phyloP scores from a whole-genome alignment of 108 stramenopile species.

The Stephanodiscus minutulus region DNA sequence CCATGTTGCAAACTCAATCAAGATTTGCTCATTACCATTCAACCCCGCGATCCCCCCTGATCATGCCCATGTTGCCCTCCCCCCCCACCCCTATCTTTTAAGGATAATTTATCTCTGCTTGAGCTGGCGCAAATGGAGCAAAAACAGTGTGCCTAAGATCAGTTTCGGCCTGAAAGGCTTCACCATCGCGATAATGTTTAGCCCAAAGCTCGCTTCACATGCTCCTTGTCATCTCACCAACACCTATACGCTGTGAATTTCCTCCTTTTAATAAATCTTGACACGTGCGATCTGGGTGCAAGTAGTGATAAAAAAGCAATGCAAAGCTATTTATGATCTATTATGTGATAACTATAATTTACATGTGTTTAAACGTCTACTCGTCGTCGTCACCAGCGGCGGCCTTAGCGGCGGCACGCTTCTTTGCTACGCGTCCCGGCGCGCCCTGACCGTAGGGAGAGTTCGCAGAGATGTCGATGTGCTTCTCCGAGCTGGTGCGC shows the following conservation, averaged over 20 bases:
- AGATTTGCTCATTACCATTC: background rate
- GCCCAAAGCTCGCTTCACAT: too few species aligned
- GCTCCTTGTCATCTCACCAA: too few species aligned
- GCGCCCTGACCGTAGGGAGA: conserved; percentile 97
- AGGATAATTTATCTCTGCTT: background rate
- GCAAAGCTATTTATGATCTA: background rate
- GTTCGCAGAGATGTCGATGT: conserved; percentile 97
- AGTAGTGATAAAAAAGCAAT: background rate
- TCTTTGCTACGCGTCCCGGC: conserved; percentile 97
- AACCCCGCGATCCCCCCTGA: background rate
- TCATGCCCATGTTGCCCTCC: background rate
- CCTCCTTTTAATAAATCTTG: too few species aligned
- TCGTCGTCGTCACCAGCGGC: conserved; percentile 94
- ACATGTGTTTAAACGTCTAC: conserved; percentile 22
- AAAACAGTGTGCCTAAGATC: background rate
- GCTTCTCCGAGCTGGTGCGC: conserved; percentile 95
- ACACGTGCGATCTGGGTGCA: too few species aligned
- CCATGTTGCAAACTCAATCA: background rate
- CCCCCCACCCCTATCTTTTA: background rate
- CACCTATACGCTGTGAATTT: too few species aligned
- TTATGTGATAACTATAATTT: background rate
- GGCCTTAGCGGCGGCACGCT: conserved; percentile 92
- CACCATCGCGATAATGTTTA: too few species aligned
- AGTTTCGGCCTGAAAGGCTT: too few species aligned
- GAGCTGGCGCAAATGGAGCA: background rate